Evolutionary conservation across 2,329 filamentous ascomycete species (phyloP).

Genomic region (Alternaria incomplexa): DNA sequence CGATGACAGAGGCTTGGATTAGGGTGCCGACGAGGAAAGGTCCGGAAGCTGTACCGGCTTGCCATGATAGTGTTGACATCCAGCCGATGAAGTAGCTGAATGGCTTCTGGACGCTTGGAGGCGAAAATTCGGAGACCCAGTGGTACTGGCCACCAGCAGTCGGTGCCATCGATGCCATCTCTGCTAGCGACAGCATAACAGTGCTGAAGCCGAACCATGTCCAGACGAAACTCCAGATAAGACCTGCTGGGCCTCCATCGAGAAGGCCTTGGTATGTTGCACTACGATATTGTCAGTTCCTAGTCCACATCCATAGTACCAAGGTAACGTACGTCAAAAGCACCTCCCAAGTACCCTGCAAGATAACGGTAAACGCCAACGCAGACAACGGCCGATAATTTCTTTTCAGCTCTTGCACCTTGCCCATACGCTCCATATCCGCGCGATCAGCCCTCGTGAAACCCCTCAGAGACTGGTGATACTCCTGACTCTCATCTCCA

Average conservation of each 20-base stretch:
- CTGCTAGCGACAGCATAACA: conserved; percentile 41
- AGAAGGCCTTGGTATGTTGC: conserved; percentile 38
- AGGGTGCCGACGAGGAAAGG: conserved; percentile 57
- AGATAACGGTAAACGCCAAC: conserved; percentile 42
- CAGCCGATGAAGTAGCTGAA: conserved; percentile 50
- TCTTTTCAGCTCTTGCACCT: conserved; percentile 41
- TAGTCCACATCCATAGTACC: neutral
- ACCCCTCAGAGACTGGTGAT: conserved; percentile 34
- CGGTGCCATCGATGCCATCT: conserved; percentile 46
- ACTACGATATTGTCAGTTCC: conserved; percentile 15
- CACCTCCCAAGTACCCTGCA: conserved; percentile 44
- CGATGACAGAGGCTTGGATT: conserved; percentile 53
- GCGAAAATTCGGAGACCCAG: conserved; percentile 45
- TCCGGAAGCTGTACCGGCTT: conserved; percentile 57
- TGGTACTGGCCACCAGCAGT: conserved; percentile 46
- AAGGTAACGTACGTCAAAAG: conserved; percentile 34
- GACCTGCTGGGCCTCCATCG: conserved; percentile 40
- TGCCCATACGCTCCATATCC: conserved; percentile 45
- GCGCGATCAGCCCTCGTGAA: conserved; percentile 36
- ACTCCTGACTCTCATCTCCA: conserved; percentile 32
- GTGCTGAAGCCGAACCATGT: conserved; percentile 42
- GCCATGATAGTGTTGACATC: conserved; percentile 59
- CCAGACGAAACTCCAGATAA: conserved; percentile 46
- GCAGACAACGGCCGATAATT: conserved; percentile 43
- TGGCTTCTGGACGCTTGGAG: conserved; percentile 34